Evolutionary conservation across 306 rosid genomes (phyloP).

Genomic region (Cicer chorassanicum): DNA sequence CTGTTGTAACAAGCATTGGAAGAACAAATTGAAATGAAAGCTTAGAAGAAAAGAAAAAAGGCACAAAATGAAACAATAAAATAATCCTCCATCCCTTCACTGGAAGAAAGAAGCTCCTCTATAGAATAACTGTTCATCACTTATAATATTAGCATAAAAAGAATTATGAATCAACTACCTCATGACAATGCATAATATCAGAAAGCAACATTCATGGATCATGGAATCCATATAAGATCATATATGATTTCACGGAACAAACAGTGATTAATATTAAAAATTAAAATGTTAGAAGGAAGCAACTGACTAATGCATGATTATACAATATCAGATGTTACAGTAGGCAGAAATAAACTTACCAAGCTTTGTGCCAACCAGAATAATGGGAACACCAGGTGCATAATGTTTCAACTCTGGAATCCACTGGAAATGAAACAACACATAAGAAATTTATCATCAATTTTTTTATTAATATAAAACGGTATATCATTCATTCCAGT

Average conservation of each 20-base stretch:
- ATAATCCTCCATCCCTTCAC: neutral
- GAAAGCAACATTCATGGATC: conserved; percentile 16
- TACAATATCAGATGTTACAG: conserved; percentile 30
- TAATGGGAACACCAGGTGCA: conserved; percentile 98
- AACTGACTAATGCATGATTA: conserved; percentile 3
- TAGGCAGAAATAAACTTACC: conserved; percentile 59
- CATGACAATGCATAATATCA: neutral
- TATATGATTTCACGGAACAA: conserved; percentile 10
- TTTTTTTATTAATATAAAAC: neutral
- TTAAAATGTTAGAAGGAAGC: neutral
- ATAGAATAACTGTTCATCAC: neutral
- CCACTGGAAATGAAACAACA: conserved; percentile 74
- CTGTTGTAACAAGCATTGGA: neutral
- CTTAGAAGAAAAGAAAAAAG: neutral
- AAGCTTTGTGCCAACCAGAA: conserved; percentile 95
- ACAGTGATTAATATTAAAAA: conserved; percentile 10
- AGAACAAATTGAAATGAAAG: conserved; percentile 26
- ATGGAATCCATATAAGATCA: conserved; percentile 26
- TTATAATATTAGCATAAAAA: conserved; percentile 12
- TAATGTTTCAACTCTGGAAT: conserved; percentile 99
- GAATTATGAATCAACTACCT: neutral
- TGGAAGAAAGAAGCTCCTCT: neutral
- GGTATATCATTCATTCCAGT: neutral
- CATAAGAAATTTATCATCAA: conserved; percentile 26
- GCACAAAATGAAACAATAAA: neutral